Conservation (phyloP, 495 filamentous ascomycete species). For the Collariella sp. region DNA sequence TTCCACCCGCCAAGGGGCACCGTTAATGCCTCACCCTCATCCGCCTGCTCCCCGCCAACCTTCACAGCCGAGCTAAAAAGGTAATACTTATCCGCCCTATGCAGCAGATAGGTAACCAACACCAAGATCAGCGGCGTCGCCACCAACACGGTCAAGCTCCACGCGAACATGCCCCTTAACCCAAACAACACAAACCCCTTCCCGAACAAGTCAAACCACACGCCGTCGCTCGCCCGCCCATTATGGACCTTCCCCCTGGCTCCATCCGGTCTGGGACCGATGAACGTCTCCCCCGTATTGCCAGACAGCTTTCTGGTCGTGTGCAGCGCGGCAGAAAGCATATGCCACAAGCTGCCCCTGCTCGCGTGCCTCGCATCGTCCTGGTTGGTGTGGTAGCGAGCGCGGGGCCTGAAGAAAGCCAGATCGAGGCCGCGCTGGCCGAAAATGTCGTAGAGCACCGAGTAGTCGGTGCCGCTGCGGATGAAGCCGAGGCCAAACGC, state of each 20-base stretch:
- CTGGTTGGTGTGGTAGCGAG: slow-evolving; percentile 84
- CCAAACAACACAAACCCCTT: slow-evolving; percentile 67
- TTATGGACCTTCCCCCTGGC: slow-evolving; percentile 52
- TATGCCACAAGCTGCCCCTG: slow-evolving; percentile 77
- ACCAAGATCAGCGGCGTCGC: slow-evolving; percentile 65
- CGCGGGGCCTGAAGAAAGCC: slow-evolving; percentile 77
- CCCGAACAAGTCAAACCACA: slow-evolving; percentile 95
- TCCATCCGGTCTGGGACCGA: slow-evolving; percentile 48
- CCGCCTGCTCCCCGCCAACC: slow-evolving; percentile 45
- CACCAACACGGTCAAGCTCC: slow-evolving; percentile 74
- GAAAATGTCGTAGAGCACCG: slow-evolving; percentile 68
- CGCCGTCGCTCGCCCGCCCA: slow-evolving; percentile 59
- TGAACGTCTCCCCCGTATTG: slow-evolving; percentile 58
- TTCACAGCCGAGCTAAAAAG: slow-evolving; percentile 55
- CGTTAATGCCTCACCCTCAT: slow-evolving; percentile 37
- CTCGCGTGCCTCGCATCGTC: slow-evolving; percentile 77
- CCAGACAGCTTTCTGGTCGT: slow-evolving; percentile 63
- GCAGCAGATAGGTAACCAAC: slow-evolving; percentile 56
- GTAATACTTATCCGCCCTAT: slow-evolving; percentile 71
- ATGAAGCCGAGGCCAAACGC: slow-evolving; percentile 73
- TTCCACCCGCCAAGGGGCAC: slow-evolving; percentile 65
- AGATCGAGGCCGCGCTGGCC: slow-evolving; percentile 86
- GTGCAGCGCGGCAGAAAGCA: slow-evolving; percentile 72
- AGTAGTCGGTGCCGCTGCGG: slow-evolving; percentile 81
- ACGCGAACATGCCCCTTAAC: slow-evolving; percentile 74